Evolutionary conservation across 257 asterid genomes (phyloP).

Genomic region (Leonotis leonurus): DNA sequence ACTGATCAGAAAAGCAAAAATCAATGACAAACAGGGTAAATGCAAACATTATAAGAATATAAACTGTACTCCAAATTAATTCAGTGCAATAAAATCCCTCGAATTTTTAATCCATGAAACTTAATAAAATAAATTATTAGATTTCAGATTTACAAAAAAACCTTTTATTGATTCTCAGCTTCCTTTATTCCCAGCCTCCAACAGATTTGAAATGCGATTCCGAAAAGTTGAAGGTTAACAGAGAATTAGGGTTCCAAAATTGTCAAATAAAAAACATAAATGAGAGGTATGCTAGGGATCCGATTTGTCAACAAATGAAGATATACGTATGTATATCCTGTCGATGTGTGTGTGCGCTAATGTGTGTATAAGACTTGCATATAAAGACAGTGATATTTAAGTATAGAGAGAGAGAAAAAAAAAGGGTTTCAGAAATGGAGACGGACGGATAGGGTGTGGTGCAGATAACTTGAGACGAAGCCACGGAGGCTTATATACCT

Average conservation of each 20-base stretch:
- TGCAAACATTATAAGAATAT: slow-evolving; percentile 1
- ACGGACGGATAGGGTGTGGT: slow-evolving; percentile 15
- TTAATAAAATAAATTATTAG: background rate
- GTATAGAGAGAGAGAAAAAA: slow-evolving; percentile 1
- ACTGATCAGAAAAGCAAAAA: slow-evolving; percentile 1
- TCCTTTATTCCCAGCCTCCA: slow-evolving; percentile 5
- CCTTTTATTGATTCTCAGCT: background rate
- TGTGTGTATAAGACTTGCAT: slow-evolving; percentile 5
- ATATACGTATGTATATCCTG: background rate
- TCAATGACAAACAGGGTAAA: slow-evolving; percentile 1
- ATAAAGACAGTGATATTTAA: slow-evolving; percentile 7
- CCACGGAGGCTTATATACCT: slow-evolving; percentile 23
- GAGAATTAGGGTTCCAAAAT: slow-evolving; percentile 24
- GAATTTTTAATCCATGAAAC: slow-evolving; percentile 11
- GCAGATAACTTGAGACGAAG: slow-evolving; percentile 20
- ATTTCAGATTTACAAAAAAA: slow-evolving; percentile 8
- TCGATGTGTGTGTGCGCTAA: background rate
- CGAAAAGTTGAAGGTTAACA: background rate
- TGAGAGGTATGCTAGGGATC: slow-evolving; percentile 11
- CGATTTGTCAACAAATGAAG: slow-evolving; percentile 7
- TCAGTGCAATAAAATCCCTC: background rate
- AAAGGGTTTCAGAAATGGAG: slow-evolving; percentile 21
- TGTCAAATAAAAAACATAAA: background rate
- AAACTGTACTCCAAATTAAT: background rate
- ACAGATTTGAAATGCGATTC: slow-evolving; percentile 20